phyloP scores from a whole-genome alignment of 2,329 filamentous ascomycete species.

The Xylaria hypoxylon region DNA sequence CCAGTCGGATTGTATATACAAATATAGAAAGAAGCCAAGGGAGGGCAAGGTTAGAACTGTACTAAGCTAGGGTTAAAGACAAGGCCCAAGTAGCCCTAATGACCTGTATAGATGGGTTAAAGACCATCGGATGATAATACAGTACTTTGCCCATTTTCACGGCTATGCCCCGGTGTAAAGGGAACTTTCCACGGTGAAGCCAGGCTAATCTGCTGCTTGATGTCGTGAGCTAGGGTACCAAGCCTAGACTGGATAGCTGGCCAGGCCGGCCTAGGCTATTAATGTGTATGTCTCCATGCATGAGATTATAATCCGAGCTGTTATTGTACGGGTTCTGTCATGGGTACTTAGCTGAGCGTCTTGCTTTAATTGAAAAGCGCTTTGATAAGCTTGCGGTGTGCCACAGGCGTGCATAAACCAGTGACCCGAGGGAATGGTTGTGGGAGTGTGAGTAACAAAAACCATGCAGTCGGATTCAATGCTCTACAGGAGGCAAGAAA shows the following conservation, averaged over 20 bases:
- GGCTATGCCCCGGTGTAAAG: conserved; percentile 25
- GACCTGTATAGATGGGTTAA: not conserved
- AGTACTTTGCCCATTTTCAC: conserved; percentile 12
- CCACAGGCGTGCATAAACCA: conserved; percentile 31
- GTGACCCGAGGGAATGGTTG: conserved; percentile 34
- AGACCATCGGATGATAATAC: not conserved
- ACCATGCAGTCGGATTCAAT: no score
- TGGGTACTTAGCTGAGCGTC: conserved; percentile 18
- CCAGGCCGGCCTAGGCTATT: conserved; percentile 1
- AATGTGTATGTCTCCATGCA: conserved; percentile 20
- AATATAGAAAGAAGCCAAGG: no score
- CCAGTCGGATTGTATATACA: no score
- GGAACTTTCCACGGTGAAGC: not conserved
- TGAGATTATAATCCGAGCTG: conserved; percentile 24
- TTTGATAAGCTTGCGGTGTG: conserved; percentile 3
- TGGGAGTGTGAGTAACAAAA: conserved; percentile 6
- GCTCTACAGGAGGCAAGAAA: no score
- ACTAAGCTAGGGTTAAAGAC: no score
- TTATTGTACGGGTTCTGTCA: conserved; percentile 15
- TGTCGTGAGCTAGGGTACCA: conserved; percentile 1
- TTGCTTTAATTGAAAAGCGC: not conserved
- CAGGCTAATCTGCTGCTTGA: conserved; percentile 18
- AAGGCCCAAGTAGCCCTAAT: no score
- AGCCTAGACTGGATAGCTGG: not conserved
- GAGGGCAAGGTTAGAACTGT: no score